phyloP scores from a whole-genome alignment of 2,329 filamentous ascomycete genomes.

The Stagonosporopsis chrysanthemi region DNA sequence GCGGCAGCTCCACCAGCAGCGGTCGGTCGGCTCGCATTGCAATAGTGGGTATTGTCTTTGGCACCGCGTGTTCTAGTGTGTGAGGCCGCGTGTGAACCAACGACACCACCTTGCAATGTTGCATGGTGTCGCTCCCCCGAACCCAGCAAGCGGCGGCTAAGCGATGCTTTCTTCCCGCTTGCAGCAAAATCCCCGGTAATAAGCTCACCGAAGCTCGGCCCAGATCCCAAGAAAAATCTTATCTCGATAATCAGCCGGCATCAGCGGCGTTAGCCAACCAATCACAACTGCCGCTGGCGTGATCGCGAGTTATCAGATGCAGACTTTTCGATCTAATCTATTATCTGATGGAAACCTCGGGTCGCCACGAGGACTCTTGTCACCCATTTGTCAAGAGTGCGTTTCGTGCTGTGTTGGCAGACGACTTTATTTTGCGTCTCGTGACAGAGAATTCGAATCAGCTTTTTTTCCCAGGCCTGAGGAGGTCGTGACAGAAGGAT shows the following conservation, averaged over 20 bases:
- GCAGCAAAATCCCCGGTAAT: constrained; percentile 25
- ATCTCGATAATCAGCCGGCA: constrained; percentile 36
- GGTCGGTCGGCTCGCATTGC: constrained; percentile 23
- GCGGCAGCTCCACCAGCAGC: constrained; percentile 16
- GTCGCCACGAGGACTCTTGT: constrained; percentile 2
- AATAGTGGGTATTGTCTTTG: constrained; percentile 18
- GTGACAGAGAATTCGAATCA: neutral
- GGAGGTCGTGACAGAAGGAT: neutral
- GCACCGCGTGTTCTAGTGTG: constrained; percentile 21
- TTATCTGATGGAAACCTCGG: constrained; percentile 36
- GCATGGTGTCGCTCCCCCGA: constrained; percentile 5
- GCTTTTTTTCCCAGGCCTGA: neutral
- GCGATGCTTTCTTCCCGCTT: constrained; percentile 19
- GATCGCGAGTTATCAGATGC: constrained; percentile 34
- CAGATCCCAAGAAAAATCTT: constrained; percentile 29
- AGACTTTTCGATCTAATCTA: constrained; percentile 39
- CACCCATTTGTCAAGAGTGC: constrained; percentile 6
- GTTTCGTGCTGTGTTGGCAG: neutral
- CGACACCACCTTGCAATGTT: constrained; percentile 18
- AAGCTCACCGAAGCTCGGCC: constrained; percentile 35
- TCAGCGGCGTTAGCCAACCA: constrained; percentile 24
- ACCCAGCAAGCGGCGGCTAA: constrained; percentile 22
- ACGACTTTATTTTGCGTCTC: neutral
- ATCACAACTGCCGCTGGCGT: constrained; percentile 15
- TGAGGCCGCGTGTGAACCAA: constrained; percentile 22